These are phyloP conservation scores for Kuraishia cidri DNA, from an alignment of 805 yeast species.

Conservation along the genomic window DNA sequence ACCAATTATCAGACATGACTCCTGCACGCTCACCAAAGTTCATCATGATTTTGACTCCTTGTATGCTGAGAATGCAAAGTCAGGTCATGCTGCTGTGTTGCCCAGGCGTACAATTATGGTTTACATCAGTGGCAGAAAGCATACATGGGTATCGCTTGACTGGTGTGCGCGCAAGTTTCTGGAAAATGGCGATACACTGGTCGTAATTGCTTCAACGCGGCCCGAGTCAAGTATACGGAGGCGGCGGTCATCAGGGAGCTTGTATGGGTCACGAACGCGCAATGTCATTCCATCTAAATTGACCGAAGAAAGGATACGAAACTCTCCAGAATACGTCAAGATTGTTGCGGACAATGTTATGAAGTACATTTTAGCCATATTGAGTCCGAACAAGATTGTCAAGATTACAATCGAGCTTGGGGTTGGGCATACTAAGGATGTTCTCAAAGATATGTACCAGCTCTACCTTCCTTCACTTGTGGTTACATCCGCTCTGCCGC, in stretches of 20 bases:
- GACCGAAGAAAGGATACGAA: constrained; percentile 25
- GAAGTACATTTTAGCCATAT: constrained; percentile 39
- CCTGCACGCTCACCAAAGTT: constrained; percentile 32
- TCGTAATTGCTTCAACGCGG: constrained; percentile 47
- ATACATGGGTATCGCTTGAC: constrained; percentile 80
- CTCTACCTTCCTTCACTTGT: constrained; percentile 55
- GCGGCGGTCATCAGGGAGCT: neutral
- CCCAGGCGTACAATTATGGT: constrained; percentile 50
- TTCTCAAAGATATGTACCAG: constrained; percentile 48
- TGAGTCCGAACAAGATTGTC: constrained; percentile 34
- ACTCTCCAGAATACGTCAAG: constrained; percentile 37
- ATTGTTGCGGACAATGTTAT: constrained; percentile 37
- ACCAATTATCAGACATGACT: constrained; percentile 28
- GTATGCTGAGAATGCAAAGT: constrained; percentile 26
- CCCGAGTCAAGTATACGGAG: constrained; percentile 7
- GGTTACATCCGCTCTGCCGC: constrained; percentile 45
- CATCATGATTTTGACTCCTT: constrained; percentile 39
- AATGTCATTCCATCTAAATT: constrained; percentile 2
- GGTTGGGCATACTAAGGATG: constrained; percentile 46
- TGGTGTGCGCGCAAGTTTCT: constrained; percentile 50
- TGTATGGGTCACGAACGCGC: neutral
- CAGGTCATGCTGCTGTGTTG: constrained; percentile 25
- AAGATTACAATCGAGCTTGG: constrained; percentile 54
- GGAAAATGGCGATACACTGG: constrained; percentile 58
- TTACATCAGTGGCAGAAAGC: constrained; percentile 61